Evolutionary conservation across 768 basidiomycete genomes (phyloP).

Genomic region (Exsudoporus frostii): DNA sequence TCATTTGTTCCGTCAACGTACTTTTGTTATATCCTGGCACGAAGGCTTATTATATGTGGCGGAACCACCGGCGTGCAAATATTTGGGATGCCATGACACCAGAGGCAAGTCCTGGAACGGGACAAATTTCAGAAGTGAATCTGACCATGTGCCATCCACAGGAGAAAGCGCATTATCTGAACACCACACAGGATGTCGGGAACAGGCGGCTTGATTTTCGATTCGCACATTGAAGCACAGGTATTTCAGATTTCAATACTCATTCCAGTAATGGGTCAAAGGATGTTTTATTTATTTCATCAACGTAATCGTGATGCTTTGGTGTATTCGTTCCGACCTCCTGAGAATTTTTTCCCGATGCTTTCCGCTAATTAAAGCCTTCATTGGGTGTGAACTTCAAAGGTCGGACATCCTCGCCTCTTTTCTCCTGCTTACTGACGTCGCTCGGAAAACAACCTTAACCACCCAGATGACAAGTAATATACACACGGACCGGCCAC

Average conservation of each 20-base stretch:
- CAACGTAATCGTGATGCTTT: too few species aligned
- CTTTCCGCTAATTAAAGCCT: too few species aligned
- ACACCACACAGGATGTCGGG: conserved; percentile 45
- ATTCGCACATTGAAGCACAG: conserved; percentile 47
- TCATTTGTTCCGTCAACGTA: conserved; percentile 48
- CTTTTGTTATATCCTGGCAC: conserved; percentile 51
- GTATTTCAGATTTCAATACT: neutral
- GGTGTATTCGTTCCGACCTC: too few species aligned
- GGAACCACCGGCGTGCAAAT: conserved; percentile 50
- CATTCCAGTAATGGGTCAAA: too few species aligned
- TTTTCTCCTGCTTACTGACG: too few species aligned
- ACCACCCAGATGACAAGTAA: too few species aligned
- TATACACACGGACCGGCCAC: too few species aligned
- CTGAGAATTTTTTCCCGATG: too few species aligned
- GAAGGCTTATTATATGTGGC: conserved; percentile 56
- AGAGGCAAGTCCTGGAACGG: conserved; percentile 33
- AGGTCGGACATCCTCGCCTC: too few species aligned
- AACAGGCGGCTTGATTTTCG: conserved; percentile 61
- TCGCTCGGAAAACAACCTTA: too few species aligned
- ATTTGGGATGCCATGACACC: conserved; percentile 57
- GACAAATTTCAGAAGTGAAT: neutral
- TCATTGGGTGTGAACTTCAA: too few species aligned
- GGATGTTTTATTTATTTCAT: too few species aligned
- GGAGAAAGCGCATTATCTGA: conserved; percentile 53
- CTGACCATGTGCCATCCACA: conserved; percentile 18